Evolutionary conservation across 805 yeast genomes (phyloP), one percentile per base, ranked within the genome.

Genomic region (Teunomyces gatunensis): DNA sequence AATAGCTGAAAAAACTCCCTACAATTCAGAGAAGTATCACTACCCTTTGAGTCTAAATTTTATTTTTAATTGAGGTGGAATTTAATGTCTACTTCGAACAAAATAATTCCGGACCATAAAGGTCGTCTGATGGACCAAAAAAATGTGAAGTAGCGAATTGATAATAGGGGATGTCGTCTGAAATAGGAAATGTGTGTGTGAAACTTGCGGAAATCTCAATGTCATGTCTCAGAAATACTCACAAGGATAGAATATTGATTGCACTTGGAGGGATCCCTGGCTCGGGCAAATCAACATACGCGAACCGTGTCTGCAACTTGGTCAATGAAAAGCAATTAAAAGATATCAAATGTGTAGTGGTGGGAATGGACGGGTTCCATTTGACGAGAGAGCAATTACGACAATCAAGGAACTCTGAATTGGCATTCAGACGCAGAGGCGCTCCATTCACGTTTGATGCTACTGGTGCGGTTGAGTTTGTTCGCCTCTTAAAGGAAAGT

Each of bases 361-460:
- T 72, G 21, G 70, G 75, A 7, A 75, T 69, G 52, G 77, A 72
- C 57, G 77, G 77, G 11, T 72, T 49, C 52, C 77, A 71, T 48
- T 60, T 60, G 25, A 68, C 64, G 49, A 49, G 76, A 29, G 29
- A 45, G 7, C 66, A 70, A 48, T 56, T 71, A 41, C 54, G 57
- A 9, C 29, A 51, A 35, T 76, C 87, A 58, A 65, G 70, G 7
- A 79, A 89, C 54, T 75, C 88, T 0, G 70, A 61, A 9, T 69
- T 66, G 29, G 92, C 96, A 0, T 66, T 81, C 27, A 62, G 67
- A 23, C 72, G 88, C 51, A 75, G 97, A 42, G 97, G 97, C 0
- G 85, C 96, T 0, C 95, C 96, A 1, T 80, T 75, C 55, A 90
- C 97, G 0, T 92, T 91, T 67, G 91, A 91, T 59, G 79, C 86